Evolutionary conservation across 306 rosid genomes (phyloP).

Genomic region (Pueraria montana): DNA sequence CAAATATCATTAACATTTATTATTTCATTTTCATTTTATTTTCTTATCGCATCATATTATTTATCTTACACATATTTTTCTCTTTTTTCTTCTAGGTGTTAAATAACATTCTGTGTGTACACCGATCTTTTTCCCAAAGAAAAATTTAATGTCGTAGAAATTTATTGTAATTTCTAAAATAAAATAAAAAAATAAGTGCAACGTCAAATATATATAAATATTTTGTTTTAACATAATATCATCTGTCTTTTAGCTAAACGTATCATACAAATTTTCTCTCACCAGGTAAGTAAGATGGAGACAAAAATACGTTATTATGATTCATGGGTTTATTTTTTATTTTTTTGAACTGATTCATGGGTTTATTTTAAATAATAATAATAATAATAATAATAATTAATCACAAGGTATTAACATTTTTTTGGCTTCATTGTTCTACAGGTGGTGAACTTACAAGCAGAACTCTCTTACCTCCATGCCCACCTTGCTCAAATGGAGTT

Average conservation of each 20-base stretch:
- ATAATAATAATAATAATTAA: too few species aligned
- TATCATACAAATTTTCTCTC: neutral
- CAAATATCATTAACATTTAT: neutral
- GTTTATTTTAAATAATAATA: too few species aligned
- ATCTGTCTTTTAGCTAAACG: neutral
- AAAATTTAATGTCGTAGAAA: too few species aligned
- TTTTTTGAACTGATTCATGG: too few species aligned
- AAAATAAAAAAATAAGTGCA: too few species aligned
- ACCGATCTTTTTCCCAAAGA: too few species aligned
- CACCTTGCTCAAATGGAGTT: slow-evolving; percentile 71
- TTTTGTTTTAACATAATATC: neutral
- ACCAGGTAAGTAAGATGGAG: neutral
- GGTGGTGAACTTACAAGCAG: slow-evolving; percentile 83
- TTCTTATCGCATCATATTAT: neutral
- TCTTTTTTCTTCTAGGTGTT: too few species aligned
- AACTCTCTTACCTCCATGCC: slow-evolving; percentile 75
- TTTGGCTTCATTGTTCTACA: neutral
- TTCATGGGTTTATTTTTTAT: neutral
- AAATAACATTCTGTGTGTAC: too few species aligned
- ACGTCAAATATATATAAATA: neutral
- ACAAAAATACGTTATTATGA: neutral
- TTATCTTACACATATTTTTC: neutral
- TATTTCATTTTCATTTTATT: too few species aligned
- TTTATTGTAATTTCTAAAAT: too few species aligned
- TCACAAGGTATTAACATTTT: neutral